Base-by-base conservation (phyloP, 2,329 filamentous ascomycete species). In the Cladosporium austrohemisphaericum region DNA sequence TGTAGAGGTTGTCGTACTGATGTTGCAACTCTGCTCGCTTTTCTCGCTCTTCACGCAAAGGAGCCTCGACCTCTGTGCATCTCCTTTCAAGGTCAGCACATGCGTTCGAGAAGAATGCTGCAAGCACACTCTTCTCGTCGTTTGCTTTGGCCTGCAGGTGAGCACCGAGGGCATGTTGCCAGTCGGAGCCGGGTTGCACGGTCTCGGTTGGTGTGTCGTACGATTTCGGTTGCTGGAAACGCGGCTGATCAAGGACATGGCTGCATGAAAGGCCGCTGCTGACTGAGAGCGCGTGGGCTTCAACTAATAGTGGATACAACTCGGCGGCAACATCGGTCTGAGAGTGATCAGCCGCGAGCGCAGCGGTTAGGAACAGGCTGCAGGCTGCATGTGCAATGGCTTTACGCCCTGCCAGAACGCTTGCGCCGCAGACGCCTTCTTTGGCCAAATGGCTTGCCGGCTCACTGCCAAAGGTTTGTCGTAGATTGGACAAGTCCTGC, bases 21-120 rank as follows among this genome's bases (percentile, higher is more conserved):
- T 63, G 51, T 16, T 63, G 63, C 2, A 74, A 50, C 8, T 57
- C 55, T 7, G 63, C 52, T 3, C 71, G 60, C 49, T 61, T 69
- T 13, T 64, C 60, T 48, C 67, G 64, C 55, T 76, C 76, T 13
- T 65, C 63, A 4, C 70, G 69, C 10, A 83, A 65, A 5, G 80
- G 80, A 41, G 69, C 69, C 62, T 83, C 80, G 2, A 77, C 69
- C 25, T 71, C 71, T 26, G 75, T 70, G 57, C 80, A 83, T 6
- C 80, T 73, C 8, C 64, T 65, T 56, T 83, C 80, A 1, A 83
- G 66, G 49, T 80, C 77, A 19, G 72, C 69, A 57, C 79, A 82
- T 10, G 78, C 73, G 26, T 76, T 70, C 13, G 73, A 69, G 13
- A 83, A 72, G 16, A 74, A 69, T 8, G 69, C 66, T 22, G 77